Percentiles rank a stretch among this genome's conserved stretches.
phyloP scores from a whole-genome alignment of 1,139 yeast genomes.

The Sugiyamaella pinicola region DNA sequence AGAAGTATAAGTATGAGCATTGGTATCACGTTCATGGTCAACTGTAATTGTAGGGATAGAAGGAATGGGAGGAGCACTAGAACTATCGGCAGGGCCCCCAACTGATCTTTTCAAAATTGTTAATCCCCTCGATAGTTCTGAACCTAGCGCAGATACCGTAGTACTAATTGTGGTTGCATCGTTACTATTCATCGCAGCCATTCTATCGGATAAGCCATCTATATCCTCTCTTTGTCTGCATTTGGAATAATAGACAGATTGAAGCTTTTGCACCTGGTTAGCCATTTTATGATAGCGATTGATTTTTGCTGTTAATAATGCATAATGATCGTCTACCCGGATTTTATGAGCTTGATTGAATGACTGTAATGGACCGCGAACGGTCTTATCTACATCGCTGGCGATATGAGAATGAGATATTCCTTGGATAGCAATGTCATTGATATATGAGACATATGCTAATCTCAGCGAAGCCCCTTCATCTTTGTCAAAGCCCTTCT shows the following conservation, averaged over 20 bases:
- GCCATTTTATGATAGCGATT: conserved; percentile 52
- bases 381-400: conserved; percentile 57
- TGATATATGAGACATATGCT: conserved; percentile 54
- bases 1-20: not conserved
- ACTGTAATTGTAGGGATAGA: conserved; percentile 12
- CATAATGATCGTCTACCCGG: conserved; percentile 62
- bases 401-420: conserved; percentile 64
- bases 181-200: not conserved
- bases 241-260: conserved; percentile 67
- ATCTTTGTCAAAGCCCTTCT: conserved; percentile 45
- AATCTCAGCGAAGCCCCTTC: conserved; percentile 51
- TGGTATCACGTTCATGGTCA: not conserved
- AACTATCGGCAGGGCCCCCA: too few relatives aligned
- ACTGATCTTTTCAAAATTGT: conserved; percentile 20
- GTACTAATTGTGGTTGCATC: conserved; percentile 2
- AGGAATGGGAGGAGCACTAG: conserved; percentile 7
- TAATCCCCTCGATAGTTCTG: conserved; percentile 21
- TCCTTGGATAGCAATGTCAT: conserved; percentile 63
- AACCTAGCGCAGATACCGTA: conserved; percentile 16
- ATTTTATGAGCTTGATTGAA: conserved; percentile 74
- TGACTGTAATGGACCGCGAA: conserved; percentile 66
- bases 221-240: conserved; percentile 69
- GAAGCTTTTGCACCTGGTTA: conserved; percentile 55
- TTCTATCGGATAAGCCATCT: conserved; percentile 24
- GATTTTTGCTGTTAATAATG: conserved; percentile 51